Evolutionary conservation across 176 grass and related monocot species (phyloP).

Genomic region (Phragmites australis): DNA sequence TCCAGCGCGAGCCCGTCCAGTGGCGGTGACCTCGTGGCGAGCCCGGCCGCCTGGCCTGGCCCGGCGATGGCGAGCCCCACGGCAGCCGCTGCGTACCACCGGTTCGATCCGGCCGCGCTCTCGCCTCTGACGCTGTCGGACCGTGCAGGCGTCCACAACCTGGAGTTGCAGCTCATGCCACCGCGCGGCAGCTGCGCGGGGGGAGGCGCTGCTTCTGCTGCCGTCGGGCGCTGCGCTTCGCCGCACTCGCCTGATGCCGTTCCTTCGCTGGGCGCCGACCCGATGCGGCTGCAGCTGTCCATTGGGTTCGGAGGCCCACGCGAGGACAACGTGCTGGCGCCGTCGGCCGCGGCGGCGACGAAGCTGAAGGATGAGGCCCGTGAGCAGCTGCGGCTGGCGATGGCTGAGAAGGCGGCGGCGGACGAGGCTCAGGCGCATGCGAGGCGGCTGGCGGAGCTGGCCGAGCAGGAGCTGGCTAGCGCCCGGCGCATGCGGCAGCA

Average conservation of each 20-base stretch:
- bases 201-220: neutral
- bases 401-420: constrained; percentile 55
- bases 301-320: constrained; percentile 40
- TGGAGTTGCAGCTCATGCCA: constrained; percentile 81
- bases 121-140: constrained; percentile 16
- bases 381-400: constrained; percentile 51
- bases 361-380: constrained; percentile 40
- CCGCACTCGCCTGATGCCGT: neutral
- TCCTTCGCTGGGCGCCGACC: constrained; percentile 2
- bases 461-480: constrained; percentile 69
- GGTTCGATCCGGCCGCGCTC: neutral
- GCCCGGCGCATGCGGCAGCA: constrained; percentile 69
- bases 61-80: constrained; percentile 23
- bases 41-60: constrained; percentile 39
- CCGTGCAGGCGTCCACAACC: constrained; percentile 17
- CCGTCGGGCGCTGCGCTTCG: neutral
- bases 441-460: constrained; percentile 66
- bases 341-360: neutral
- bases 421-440: constrained; percentile 68
- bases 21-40: constrained; percentile 38
- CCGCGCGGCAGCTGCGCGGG: constrained; percentile 20
- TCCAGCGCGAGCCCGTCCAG: constrained; percentile 62
- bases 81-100: constrained; percentile 11
- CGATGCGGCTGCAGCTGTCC: constrained; percentile 59
- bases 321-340: neutral